Conservation (phyloP, 108 stramenopile species). For the Skeletonema grethae region DNA sequence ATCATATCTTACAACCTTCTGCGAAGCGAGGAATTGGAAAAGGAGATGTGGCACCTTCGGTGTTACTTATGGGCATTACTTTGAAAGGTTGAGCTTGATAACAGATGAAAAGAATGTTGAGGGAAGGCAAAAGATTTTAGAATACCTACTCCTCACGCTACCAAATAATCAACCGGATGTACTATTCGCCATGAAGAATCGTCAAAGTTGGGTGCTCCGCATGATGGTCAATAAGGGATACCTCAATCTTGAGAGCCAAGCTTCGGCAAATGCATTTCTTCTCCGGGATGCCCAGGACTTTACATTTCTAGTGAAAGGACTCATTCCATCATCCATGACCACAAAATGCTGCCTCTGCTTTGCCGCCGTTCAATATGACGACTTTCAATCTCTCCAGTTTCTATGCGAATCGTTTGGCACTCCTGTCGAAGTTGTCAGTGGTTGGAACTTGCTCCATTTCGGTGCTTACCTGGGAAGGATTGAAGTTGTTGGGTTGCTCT, state of each 20-base stretch:
- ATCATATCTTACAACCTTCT: too few species aligned
- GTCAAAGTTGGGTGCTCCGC: constrained; percentile 11
- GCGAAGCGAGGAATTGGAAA: too few species aligned
- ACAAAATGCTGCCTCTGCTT: constrained; percentile 5
- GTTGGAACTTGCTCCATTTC: constrained; percentile 7
- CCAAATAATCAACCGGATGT: background rate
- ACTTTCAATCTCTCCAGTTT: constrained; percentile 8
- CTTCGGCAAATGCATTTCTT: background rate
- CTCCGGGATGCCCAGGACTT: background rate
- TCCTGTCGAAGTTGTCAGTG: background rate
- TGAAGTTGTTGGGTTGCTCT: constrained; percentile 12
- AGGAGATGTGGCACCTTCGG: too few species aligned
- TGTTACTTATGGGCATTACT: too few species aligned
- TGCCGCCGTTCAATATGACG: constrained; percentile 17
- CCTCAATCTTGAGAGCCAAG: background rate
- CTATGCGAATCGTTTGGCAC: background rate
- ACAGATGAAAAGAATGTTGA: background rate
- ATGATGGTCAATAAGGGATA: constrained; percentile 4
- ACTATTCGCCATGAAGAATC: background rate
- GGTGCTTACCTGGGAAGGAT: constrained; percentile 5
- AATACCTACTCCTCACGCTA: background rate
- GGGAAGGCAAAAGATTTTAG: background rate
- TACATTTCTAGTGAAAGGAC: background rate
- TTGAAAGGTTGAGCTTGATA: too few species aligned
- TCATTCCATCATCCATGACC: background rate